Percentiles rank a stretch among this genome's conserved stretches.
phyloP scores from a whole-genome alignment of 177 flowering plant genomes.

The Vitis hybrid region DNA sequence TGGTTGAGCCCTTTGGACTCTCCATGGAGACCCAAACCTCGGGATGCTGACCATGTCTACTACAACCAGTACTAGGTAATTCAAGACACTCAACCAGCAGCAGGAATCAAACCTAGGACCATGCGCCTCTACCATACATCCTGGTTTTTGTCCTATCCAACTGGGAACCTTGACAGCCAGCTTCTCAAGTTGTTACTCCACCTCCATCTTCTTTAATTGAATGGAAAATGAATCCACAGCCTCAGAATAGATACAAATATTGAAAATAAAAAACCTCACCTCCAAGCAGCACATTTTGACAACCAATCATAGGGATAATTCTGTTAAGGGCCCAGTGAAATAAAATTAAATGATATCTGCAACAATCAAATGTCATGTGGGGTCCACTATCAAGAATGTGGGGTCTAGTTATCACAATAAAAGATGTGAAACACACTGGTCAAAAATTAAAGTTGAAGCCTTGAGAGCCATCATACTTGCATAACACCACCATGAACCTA shows the following conservation, averaged over 20 bases:
- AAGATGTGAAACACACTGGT: not conserved
- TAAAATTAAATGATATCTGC: not conserved
- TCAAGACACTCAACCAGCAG: too few species aligned
- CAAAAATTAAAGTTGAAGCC: not conserved
- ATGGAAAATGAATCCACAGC: not conserved
- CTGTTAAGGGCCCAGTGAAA: not conserved
- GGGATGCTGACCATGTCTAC: too few species aligned
- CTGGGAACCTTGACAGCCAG: too few species aligned
- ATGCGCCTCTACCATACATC: too few species aligned
- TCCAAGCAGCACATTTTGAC: not conserved
- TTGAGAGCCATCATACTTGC: not conserved
- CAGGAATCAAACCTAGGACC: too few species aligned
- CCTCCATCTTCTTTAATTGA: too few species aligned
- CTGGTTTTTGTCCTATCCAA: too few species aligned
- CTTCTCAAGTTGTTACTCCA: too few species aligned
- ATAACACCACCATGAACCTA: not conserved
- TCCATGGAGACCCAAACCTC: too few species aligned
- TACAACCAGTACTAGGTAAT: too few species aligned
- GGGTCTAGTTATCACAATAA: not conserved
- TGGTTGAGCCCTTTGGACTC: too few species aligned
- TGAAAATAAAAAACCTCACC: not conserved
- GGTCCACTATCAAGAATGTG: not conserved
- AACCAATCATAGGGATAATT: not conserved
- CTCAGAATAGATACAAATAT: not conserved
- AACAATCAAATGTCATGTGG: not conserved